phyloP scores from a whole-genome alignment of 805 yeast genomes.

The Yueomyces sinensis region DNA sequence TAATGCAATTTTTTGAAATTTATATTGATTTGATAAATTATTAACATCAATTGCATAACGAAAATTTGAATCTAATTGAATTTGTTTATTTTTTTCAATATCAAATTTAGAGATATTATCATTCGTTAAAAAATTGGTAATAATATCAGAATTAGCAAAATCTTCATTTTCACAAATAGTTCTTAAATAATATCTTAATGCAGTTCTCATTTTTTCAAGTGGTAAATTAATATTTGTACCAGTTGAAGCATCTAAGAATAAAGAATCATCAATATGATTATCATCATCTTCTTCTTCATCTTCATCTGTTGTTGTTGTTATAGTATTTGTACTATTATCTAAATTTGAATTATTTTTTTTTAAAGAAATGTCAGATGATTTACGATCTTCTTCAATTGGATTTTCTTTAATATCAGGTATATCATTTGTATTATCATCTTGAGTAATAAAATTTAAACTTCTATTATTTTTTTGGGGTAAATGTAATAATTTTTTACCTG shows the following conservation, averaged over 20 bases:
- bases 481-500: slow-evolving; percentile 52
- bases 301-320: not conserved
- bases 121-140: slow-evolving; percentile 39
- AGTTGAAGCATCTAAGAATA: slow-evolving; percentile 15
- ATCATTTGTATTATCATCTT: no score
- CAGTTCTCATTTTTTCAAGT: slow-evolving; percentile 65
- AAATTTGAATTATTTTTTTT: no score
- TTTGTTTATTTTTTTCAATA: slow-evolving; percentile 29
- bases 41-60: slow-evolving; percentile 53
- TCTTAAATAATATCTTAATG: slow-evolving; percentile 62
- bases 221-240: slow-evolving; percentile 27
- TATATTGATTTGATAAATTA: slow-evolving; percentile 46
- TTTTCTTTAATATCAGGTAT: slow-evolving; percentile 10
- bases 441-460: not conserved
- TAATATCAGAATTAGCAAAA: slow-evolving; percentile 36
- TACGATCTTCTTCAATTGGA: slow-evolving; percentile 14
- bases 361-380: no score
- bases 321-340: not conserved
- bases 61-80: slow-evolving; percentile 37
- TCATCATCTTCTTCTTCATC: no score
- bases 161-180: slow-evolving; percentile 40
- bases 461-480: slow-evolving; percentile 42
- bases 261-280: slow-evolving; percentile 2
- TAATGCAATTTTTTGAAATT: slow-evolving; percentile 60
- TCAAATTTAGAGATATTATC: slow-evolving; percentile 20